Evolutionary conservation across 495 filamentous ascomycete species (phyloP).

Genomic region (Podospora conica): DNA sequence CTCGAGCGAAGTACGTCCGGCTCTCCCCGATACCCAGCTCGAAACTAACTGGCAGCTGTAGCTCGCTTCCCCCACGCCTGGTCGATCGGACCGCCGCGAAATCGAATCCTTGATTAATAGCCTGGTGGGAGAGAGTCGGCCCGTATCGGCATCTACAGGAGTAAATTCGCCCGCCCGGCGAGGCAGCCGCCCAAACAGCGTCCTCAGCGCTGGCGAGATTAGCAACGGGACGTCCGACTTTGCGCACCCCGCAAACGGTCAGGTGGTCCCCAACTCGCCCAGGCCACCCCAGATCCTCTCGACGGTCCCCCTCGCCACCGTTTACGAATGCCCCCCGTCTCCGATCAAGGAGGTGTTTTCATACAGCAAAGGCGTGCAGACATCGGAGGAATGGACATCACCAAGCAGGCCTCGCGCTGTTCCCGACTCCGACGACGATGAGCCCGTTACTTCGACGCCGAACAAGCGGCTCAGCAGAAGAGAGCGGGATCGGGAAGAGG

Average conservation of each 20-base stretch:
- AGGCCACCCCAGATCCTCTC: constrained; percentile 44
- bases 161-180: constrained; percentile 55
- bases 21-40: constrained; percentile 8
- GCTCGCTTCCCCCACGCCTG: constrained; percentile 62
- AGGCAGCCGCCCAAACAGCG: constrained; percentile 78
- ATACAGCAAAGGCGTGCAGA: constrained; percentile 95
- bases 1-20: constrained; percentile 42
- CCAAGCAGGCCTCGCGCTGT: constrained; percentile 41
- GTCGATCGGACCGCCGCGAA: constrained; percentile 65
- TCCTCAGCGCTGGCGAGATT: constrained; percentile 66
- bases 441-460: constrained; percentile 40
- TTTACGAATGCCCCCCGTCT: constrained; percentile 69
- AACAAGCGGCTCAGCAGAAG: constrained; percentile 68
- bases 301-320: constrained; percentile 59
- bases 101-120: constrained; percentile 76
- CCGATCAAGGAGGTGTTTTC: constrained; percentile 75
- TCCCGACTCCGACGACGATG: constrained; percentile 56
- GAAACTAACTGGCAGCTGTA: constrained; percentile 26
- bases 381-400: constrained; percentile 58
- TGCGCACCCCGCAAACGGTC: constrained; percentile 34
- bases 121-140: constrained; percentile 69
- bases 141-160: constrained; percentile 63
- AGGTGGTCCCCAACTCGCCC: constrained; percentile 23
- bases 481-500: constrained; percentile 75
- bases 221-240: constrained; percentile 63